phyloP scores from a whole-genome alignment of 345 rosid species.

The Citrus medica region DNA sequence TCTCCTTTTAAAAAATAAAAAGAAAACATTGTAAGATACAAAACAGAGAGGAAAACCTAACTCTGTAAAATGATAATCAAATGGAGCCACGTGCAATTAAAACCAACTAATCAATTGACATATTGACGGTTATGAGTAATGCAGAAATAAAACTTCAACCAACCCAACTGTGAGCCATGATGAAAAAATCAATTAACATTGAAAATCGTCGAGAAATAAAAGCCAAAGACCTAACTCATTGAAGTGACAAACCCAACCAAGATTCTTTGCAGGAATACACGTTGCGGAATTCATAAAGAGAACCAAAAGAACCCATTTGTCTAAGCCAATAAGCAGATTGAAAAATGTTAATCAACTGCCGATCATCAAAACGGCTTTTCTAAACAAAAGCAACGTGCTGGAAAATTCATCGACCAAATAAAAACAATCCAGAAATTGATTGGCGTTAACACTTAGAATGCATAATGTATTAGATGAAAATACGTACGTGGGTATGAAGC shows the following conservation, averaged over 20 bases:
- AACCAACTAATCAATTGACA: slow-evolving; percentile 1
- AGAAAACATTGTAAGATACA: background rate
- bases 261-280: background rate
- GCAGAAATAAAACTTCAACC: background rate
- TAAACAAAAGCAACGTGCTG: background rate
- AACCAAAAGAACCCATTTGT: slow-evolving; percentile 8
- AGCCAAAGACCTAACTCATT: background rate
- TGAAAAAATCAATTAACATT: slow-evolving; percentile 15
- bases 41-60: background rate
- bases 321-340: background rate
- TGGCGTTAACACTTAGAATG: background rate
- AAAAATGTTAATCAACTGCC: background rate
- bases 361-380: background rate
- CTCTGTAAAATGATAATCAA: background rate
- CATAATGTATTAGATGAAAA: background rate
- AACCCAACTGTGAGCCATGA: slow-evolving; percentile 11
- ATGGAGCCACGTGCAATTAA: background rate
- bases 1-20: no score
- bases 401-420: background rate
- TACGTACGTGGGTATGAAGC: slow-evolving; percentile 14
- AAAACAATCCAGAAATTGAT: background rate
- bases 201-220: background rate
- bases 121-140: background rate
- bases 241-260: background rate
- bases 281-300: background rate